phyloP scores from a whole-genome alignment of 139 green algal species.

The Asterochloris erici region DNA sequence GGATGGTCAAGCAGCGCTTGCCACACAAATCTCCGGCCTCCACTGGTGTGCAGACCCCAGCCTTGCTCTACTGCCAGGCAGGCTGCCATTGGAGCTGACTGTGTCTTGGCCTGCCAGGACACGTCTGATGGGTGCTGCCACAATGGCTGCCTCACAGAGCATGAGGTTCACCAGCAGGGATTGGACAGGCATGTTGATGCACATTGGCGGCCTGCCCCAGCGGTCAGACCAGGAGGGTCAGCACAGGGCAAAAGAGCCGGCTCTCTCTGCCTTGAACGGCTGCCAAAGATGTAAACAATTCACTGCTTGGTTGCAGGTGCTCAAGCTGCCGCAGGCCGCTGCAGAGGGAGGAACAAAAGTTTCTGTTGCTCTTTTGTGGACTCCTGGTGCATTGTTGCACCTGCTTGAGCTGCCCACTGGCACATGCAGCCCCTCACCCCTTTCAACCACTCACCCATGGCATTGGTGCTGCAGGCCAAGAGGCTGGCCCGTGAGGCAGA shows the following conservation, averaged over 20 bases:
- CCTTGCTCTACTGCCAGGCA: background rate
- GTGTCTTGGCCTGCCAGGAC: background rate
- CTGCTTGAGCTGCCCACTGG: background rate
- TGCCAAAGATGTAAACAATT: no score
- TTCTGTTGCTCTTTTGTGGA: background rate
- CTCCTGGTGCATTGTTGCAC: background rate
- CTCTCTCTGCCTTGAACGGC: no score
- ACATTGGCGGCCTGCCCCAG: no score
- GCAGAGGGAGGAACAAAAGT: background rate
- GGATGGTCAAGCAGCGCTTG: background rate
- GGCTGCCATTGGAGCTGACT: background rate
- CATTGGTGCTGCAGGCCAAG: background rate
- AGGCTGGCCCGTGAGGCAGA: slow-evolving; percentile 4
- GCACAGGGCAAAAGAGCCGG: no score
- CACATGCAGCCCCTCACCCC: background rate
- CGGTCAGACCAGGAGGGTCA: no score
- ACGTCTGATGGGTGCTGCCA: no score
- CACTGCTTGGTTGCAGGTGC: no score
- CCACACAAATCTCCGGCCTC: no score
- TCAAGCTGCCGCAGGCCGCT: background rate
- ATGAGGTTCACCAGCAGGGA: no score
- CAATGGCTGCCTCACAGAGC: no score
- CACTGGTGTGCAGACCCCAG: no score
- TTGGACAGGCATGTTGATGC: no score
- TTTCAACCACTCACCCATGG: background rate